Percentiles rank a stretch among this genome's conserved stretches.
Evolutionary conservation across 2,329 filamentous ascomycete genomes (phyloP).

Genomic region (Orbilia brochopaga): DNA sequence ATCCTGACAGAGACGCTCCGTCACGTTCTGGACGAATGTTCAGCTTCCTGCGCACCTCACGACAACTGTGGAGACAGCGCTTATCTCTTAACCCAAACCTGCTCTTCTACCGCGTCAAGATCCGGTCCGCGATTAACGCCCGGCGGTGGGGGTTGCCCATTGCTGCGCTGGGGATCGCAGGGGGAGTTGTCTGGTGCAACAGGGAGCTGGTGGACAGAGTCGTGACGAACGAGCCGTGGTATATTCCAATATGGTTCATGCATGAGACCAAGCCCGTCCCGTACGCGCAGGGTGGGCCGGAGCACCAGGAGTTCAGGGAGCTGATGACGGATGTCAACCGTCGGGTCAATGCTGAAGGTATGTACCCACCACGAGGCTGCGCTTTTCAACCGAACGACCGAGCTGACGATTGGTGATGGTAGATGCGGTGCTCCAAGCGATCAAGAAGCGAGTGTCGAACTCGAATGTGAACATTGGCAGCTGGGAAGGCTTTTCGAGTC

Average conservation of each 20-base stretch:
- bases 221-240: conserved; percentile 31
- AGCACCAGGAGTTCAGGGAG: conserved; percentile 20
- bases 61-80: conserved; percentile 46
- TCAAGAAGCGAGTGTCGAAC: conserved; percentile 20
- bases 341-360: conserved; percentile 41
- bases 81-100: conserved; percentile 31
- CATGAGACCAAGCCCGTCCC: conserved; percentile 15
- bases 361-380: neutral
- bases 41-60: conserved; percentile 47
- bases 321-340: conserved; percentile 29
- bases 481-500: conserved; percentile 43
- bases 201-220: conserved; percentile 32
- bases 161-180: conserved; percentile 24
- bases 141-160: conserved; percentile 35
- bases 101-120: conserved; percentile 37
- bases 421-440: conserved; percentile 31
- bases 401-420: neutral
- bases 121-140: conserved; percentile 18
- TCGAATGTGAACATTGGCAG: conserved; percentile 38
- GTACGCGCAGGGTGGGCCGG: conserved; percentile 33
- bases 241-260: conserved; percentile 49
- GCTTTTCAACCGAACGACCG: conserved; percentile 4
- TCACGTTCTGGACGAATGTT: conserved; percentile 42
- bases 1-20: conserved; percentile 10
- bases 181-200: conserved; percentile 33